phyloP scores from a whole-genome alignment of 306 rosid species.

The Quercus glauca region DNA sequence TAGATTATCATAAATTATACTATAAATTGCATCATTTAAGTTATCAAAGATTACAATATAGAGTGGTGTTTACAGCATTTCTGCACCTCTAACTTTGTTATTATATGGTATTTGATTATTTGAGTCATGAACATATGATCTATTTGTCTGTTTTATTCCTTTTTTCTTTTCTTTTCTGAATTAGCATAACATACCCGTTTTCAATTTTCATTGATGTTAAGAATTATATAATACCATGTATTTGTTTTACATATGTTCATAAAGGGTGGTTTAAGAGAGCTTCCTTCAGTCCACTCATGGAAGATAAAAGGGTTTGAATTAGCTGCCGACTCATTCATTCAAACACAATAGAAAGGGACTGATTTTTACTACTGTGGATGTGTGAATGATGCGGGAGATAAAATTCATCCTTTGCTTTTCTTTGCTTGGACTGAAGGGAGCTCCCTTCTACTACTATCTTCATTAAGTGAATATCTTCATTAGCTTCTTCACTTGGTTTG shows the following conservation, averaged over 20 bases:
- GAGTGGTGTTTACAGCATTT: neutral
- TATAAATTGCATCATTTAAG: neutral
- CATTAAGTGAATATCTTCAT: conserved; percentile 1
- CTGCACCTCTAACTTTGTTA: no score
- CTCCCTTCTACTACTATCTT: conserved; percentile 60
- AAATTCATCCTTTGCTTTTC: conserved; percentile 61
- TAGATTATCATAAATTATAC: neutral
- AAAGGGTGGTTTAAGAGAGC: conserved; percentile 61
- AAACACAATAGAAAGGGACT: conserved; percentile 59
- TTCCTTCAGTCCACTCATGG: conserved; percentile 97
- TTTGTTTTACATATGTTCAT: neutral
- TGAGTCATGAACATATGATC: no score
- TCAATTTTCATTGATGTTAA: neutral
- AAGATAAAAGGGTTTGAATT: conserved; percentile 61
- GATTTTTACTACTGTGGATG: conserved; percentile 58
- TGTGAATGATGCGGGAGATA: conserved; percentile 93
- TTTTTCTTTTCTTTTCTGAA: neutral
- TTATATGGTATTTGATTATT: neutral
- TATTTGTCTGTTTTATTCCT: neutral
- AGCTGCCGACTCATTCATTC: conserved; percentile 97
- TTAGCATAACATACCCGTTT: neutral
- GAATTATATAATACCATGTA: neutral
- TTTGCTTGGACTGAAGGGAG: conserved; percentile 99
- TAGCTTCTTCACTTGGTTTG: neutral
- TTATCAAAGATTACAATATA: neutral